Base-by-base conservation (phyloP, 192 early-diverging fungal genomes). In the Umbelopsis sp. region DNA sequence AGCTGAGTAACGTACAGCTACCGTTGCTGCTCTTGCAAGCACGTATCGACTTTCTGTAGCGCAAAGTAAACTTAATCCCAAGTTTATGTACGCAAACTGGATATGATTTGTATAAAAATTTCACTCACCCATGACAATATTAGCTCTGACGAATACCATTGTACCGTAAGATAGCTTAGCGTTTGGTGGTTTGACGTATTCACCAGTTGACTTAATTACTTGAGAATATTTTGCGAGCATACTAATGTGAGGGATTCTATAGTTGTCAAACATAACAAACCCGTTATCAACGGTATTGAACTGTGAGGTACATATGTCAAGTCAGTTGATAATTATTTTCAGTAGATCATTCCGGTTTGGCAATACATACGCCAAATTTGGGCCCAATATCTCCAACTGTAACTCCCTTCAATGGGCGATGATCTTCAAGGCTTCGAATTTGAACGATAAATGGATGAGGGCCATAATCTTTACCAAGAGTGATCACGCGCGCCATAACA, bases 391-490 rank as follows among this genome's bases (percentile, higher is more conserved):
- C 89, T 25, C 88, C 88, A 20, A 89, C 81, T 34, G 81, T 80
- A 38, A 89, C 79, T n/a, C 89, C 88, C 11, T 79, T 79, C 25
- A 89, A 71, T 41, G 89, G 85, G 25, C 76, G 77, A 77, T 91
- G 89, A 44, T 88, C 77, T 11, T 81, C 83, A 20, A 91, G 69
- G 1, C 81, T 84, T 26, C 89, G 85, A 17, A 91, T 75, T 14
- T 85, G 89, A n/a, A 91, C 87, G 21, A 88, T 71, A 80, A 91
- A 91, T 12, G 85, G 78, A 62, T 89, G 88, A n/a, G 89, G 85
- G 9, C 89, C 89, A 69, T 84, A 74, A 59, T 89, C 84, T 29
- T 87, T 87, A 41, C 84, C 85, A 14, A 83, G 76, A 52, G 81
- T 84, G 49, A 91, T 83, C 25, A 91, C 56, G 24, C 82, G 81